Evolutionary conservation across 2,329 filamentous ascomycete genomes (phyloP), one percentile per base, ranked within the genome.

Genomic region (Colletotrichum sp.): DNA sequence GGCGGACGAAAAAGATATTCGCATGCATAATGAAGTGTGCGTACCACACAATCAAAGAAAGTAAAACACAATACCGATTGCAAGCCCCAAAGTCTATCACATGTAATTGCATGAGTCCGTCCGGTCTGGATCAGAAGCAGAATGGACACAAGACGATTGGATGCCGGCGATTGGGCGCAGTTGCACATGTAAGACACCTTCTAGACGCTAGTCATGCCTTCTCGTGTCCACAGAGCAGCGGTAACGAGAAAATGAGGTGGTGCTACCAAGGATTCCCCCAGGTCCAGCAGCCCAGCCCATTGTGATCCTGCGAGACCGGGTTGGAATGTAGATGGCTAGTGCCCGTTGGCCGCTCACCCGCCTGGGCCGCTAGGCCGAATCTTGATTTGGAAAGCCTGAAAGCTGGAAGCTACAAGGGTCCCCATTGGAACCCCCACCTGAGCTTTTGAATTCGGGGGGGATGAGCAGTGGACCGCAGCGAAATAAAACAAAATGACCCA

Each of bases 401-500:
- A 68, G n/a, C 67, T 57, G n/a, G 69, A 57, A 68, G 63, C 70
- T 64, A 52, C 64, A 32, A 34, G 73, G 73, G 64, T 69, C 52
- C 64, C 65, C 57, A 69, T 62, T 73, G 44, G 62, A 15, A 36
- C 16, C 70, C 70, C 73, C 70, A 76, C 73, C 65, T 69, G 69
- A 73, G 57, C 65, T 76, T 69, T 52, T 52, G n/a, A 21, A 52
- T 52, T 52, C 24, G 63, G 57, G 69, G 60, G 60, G 70, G 28
- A 39, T 66, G 63, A 21, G 18, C 62, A 52, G 52, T 62, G 57
- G 36, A 16, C 24, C 57, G 24, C 32, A 63, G 52, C 44, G 59
- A 71, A 63, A 73, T 73, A 68, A 74, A 74, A 74, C 70, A 73
- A 74, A 74, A 65, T 62, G 64, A 44, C 52, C 74, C 74, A 76